Evolutionary conservation across 345 rosid species (phyloP), one percentile per base, ranked within the genome.

Genomic region (Brassica cretica): DNA sequence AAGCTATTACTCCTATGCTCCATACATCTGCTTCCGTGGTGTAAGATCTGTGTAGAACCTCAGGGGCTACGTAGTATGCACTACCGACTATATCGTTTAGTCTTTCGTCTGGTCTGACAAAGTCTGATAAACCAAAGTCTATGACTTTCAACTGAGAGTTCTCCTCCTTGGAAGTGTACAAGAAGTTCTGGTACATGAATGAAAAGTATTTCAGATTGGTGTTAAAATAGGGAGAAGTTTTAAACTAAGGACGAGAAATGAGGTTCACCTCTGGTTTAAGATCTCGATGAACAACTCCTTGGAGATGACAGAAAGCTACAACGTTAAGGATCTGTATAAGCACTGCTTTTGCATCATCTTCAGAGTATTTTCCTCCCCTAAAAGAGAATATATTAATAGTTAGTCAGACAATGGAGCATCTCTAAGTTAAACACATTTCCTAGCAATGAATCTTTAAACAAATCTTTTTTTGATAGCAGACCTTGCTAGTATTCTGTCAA

Each of bases 21-120:
- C 99, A 95, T 32, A 90, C 96, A 87, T 95, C 99, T 4, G 99
- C 99, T 83, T 95, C 99, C 3, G 96, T 86, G 81, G 85, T 81
- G 76, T 95, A 95, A 75, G 94, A 90, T 85, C 98, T 88, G 76
- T 91, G 97, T 53, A 95, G 87, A 80, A 95, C 99, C 88, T 95
- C 99, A 33, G 99, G 99, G 64, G 98, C 97, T 73, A 95, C 98
- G 60, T 95, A 95, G 81, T 91, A 90, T 1, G 97, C 98, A 70
- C 98, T 95, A 63, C 99, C 99, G 53, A 95, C 99, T 66, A 95
- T 95, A 82, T 93, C 99, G 73, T 91, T 93, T 18, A 95, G 93
- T 82, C 93, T 88, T 83, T 90, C 97, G 81, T 95, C 99, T 90
- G 97, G 97, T 84, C 96, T 88, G 70, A 89, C 98, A 83, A 89